Evolutionary conservation across 140 eudicot genomes (phyloP).

Genomic region (Stevia rebaudiana): DNA sequence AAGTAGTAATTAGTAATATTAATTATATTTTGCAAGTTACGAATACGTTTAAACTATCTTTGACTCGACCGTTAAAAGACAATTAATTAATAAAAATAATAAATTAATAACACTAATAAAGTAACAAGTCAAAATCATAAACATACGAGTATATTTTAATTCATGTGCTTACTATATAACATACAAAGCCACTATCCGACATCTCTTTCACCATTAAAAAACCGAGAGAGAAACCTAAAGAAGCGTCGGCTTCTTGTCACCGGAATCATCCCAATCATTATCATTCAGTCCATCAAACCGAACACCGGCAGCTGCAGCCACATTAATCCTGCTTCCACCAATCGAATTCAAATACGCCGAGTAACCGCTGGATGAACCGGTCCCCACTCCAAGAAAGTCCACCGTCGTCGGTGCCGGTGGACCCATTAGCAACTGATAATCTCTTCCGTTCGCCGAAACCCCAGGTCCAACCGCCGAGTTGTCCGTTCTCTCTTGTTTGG

Average conservation of each 20-base stretch:
- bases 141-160: conserved; percentile 22
- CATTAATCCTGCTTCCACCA: conserved; percentile 40
- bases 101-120: no score
- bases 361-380: conserved; percentile 40
- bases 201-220: conserved; percentile 31
- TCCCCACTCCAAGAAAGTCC: conserved; percentile 76
- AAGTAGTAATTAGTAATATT: no score
- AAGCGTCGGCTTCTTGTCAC: conserved; percentile 55
- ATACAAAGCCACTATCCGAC: conserved; percentile 25
- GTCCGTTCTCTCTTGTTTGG: conserved; percentile 29
- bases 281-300: conserved; percentile 21
- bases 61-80: no score
- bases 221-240: conserved; percentile 31
- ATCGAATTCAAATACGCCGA: conserved; percentile 50
- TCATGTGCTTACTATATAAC: conserved; percentile 31
- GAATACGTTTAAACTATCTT: no score
- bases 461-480: conserved; percentile 38
- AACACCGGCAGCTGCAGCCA: conserved; percentile 20
- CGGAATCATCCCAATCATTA: conserved; percentile 52
- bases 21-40: no score
- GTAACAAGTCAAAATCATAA: conserved; percentile 14
- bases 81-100: no score
- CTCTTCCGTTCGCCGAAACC: conserved; percentile 13
- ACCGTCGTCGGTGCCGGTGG: conserved; percentile 61
- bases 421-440: conserved; percentile 42